Conservation (phyloP, 345 rosid genomes). For the Populus pruinosa region DNA sequence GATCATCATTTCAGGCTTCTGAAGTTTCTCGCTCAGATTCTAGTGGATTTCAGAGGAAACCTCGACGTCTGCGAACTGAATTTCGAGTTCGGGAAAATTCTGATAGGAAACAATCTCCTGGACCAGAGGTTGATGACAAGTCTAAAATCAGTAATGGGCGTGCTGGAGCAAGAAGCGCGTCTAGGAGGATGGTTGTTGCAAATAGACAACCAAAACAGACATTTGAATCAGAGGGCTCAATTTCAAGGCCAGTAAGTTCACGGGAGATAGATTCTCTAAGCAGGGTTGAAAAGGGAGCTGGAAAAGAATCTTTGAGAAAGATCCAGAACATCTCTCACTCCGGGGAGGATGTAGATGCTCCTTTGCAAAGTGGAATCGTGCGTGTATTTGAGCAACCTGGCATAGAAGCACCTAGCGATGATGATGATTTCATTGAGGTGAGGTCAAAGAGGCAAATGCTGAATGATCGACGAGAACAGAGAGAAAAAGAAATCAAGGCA, state of each 20-base stretch:
- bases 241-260: conserved; percentile 27
- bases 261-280: conserved; percentile 44
- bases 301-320: conserved; percentile 47
- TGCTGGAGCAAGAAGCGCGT: conserved; percentile 38
- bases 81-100: conserved; percentile 68
- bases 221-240: conserved; percentile 45
- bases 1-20: conserved; percentile 43
- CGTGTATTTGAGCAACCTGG: conserved; percentile 84
- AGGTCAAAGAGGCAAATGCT: conserved; percentile 98
- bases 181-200: conserved; percentile 47
- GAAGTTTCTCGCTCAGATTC: conserved; percentile 56
- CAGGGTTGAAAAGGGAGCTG: conserved; percentile 44
- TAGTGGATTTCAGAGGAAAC: conserved; percentile 59
- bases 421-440: conserved; percentile 96
- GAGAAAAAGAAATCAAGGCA: conserved; percentile 91
- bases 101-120: conserved; percentile 38
- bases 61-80: conserved; percentile 59
- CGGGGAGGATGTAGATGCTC: conserved; percentile 59
- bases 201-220: conserved; percentile 56
- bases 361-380: conserved; percentile 77
- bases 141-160: conserved; percentile 45
- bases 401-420: conserved; percentile 85
- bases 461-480: conserved; percentile 92
- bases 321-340: conserved; percentile 37
- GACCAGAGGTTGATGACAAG: conserved; percentile 40